Conservation (phyloP, 2,329 filamentous ascomycete species). For the Pseudogymnoascus sp. region DNA sequence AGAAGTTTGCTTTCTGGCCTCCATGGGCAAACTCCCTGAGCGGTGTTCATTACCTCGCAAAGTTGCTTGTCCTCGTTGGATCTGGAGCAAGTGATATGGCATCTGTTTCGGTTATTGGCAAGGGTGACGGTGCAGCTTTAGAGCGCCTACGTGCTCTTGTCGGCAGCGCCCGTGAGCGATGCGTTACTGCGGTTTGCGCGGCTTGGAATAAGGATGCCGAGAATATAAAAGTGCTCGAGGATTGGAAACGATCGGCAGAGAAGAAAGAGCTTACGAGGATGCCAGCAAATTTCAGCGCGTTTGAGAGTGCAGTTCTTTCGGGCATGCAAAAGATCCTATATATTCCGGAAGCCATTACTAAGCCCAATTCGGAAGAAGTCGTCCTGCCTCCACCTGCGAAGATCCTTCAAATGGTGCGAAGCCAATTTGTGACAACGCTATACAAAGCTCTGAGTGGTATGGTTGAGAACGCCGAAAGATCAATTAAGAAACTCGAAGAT, state of each 20-base stretch:
- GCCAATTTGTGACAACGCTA: constrained; percentile 85
- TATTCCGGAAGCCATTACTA: constrained; percentile 74
- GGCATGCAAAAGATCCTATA: constrained; percentile 96
- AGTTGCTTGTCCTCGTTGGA: constrained; percentile 74
- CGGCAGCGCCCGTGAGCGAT: constrained; percentile 71
- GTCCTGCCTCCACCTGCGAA: constrained; percentile 80
- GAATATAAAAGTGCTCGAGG: constrained; percentile 83
- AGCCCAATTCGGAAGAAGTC: constrained; percentile 65
- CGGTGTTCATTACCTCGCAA: constrained; percentile 81
- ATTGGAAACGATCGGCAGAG: constrained; percentile 81
- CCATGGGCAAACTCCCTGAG: constrained; percentile 86
- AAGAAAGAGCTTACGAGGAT: constrained; percentile 83
- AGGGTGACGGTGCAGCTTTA: constrained; percentile 45
- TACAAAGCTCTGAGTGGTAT: constrained; percentile 93
- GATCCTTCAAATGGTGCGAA: constrained; percentile 79
- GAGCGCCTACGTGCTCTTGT: constrained; percentile 73
- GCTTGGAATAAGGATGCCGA: constrained; percentile 93
- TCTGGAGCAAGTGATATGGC: constrained; percentile 81
- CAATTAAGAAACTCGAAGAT: constrained; percentile 47
- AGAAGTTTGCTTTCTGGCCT: constrained; percentile 93
- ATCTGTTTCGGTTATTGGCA: constrained; percentile 57
- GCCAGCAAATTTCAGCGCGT: constrained; percentile 76
- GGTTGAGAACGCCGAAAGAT: constrained; percentile 88
- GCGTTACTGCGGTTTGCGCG: constrained; percentile 73
- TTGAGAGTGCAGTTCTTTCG: constrained; percentile 70